A percentile compares a stretch with the other conserved stretches of the same genome.
These are phyloP conservation scores for Aphanomyces euteiches DNA, from an alignment of 352 stramenopile species.

Conservation along the genomic window DNA sequence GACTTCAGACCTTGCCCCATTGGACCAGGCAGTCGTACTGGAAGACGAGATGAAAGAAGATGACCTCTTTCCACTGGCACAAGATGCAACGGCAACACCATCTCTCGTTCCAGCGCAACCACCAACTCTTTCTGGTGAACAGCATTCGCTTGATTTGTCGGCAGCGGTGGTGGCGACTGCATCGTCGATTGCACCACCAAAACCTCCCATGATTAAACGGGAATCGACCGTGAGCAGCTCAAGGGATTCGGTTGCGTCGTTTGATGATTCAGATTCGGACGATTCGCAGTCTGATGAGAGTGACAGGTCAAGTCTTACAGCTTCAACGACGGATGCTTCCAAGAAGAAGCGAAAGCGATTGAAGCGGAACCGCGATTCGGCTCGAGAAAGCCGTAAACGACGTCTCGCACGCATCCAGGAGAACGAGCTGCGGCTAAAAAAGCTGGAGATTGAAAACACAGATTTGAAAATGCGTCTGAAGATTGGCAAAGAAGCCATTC, in stretches of 20 bases:
- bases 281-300: conserved; percentile 12
- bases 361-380: conserved; percentile 71
- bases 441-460: conserved; percentile 70
- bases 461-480: conserved; percentile 77
- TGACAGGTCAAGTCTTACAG: not conserved
- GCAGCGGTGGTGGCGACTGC: not conserved
- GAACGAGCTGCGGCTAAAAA: conserved; percentile 57
- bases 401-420: conserved; percentile 71
- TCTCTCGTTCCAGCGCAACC: not conserved
- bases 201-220: conserved; percentile 22
- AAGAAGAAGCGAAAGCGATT: conserved; percentile 58
- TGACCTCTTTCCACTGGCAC: conserved; percentile 5
- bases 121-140: not conserved
- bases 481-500: conserved; percentile 72
- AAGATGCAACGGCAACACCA: not conserved
- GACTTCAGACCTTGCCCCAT: conserved; percentile 26
- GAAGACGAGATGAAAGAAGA: conserved; percentile 15
- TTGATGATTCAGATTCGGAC: conserved; percentile 28
- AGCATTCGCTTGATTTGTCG: not conserved
- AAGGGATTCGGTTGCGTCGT: conserved; percentile 15
- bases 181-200: not conserved
- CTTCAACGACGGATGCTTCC: conserved; percentile 16
- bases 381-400: conserved; percentile 71
- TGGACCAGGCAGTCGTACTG: conserved; percentile 25
- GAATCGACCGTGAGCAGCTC: conserved; percentile 14